Percentiles rank a stretch among this genome's conserved stretches.
Evolutionary conservation across 1,284 basidiomycete genomes (phyloP).

Genomic region (Puccinia horiana): DNA sequence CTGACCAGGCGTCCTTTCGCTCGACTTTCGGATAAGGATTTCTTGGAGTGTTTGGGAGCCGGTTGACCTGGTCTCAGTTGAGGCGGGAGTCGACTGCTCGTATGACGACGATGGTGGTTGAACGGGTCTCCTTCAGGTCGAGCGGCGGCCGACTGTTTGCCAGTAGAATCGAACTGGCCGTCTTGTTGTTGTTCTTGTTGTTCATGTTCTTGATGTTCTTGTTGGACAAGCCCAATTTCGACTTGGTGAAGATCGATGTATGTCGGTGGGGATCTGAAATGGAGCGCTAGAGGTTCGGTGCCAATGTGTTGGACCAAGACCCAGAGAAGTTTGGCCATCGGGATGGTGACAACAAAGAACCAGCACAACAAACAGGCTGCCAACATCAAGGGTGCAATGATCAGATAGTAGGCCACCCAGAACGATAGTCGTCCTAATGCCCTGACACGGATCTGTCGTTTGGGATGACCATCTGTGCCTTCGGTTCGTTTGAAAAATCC

Average conservation of each 20-base stretch:
- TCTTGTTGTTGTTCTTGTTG: conserved; percentile 33
- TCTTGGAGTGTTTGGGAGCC: conserved; percentile 66
- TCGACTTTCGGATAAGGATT: conserved; percentile 63
- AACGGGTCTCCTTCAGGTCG: conserved; percentile 53
- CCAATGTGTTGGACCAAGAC: conserved; percentile 82
- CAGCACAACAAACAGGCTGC: conserved; percentile 85
- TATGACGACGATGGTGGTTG: conserved; percentile 38
- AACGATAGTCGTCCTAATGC: conserved; percentile 67
- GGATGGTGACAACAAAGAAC: conserved; percentile 88
- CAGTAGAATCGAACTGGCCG: conserved; percentile 48
- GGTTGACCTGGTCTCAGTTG: conserved; percentile 71
- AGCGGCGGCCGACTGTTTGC: conserved; percentile 50
- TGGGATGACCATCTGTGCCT: conserved; percentile 52
- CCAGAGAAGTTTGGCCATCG: conserved; percentile 98
- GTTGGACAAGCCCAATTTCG: conserved; percentile 52
- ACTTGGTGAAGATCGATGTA: conserved; percentile 58
- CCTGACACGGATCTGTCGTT: conserved; percentile 57
- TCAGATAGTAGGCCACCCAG: conserved; percentile 71
- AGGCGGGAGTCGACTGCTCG: conserved; percentile 61
- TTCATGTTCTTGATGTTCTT: conserved; percentile 54
- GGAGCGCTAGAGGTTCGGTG: conserved; percentile 77
- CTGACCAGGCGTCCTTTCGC: conserved; percentile 62
- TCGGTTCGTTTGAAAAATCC: conserved; percentile 56
- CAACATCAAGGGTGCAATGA: conserved; percentile 87
- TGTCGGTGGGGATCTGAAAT: conserved; percentile 81